These are phyloP conservation scores for Boletus pseudopeckii DNA, from an alignment of 768 basidiomycete species.

Conservation along the genomic window DNA sequence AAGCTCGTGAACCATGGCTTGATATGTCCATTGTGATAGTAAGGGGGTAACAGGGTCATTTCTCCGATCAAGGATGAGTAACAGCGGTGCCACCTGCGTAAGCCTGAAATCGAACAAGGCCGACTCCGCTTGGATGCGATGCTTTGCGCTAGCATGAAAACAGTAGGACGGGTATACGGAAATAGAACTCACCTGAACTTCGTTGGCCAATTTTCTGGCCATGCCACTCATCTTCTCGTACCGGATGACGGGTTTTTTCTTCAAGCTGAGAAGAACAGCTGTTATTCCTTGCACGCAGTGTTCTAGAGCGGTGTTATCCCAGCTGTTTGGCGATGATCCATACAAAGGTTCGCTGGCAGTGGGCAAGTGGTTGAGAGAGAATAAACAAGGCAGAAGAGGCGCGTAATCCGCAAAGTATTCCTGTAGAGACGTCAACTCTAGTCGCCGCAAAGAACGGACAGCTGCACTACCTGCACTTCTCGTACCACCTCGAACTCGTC, in stretches of 20 bases:
- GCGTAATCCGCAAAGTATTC: slow-evolving; percentile 98
- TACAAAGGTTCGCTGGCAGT: slow-evolving; percentile 62
- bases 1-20: slow-evolving; percentile 98
- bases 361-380: slow-evolving; percentile 80
- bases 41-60: slow-evolving; percentile 98
- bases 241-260: slow-evolving; percentile 92
- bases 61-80: slow-evolving; percentile 90
- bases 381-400: slow-evolving; percentile 80
- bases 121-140: slow-evolving; percentile 75
- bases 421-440: slow-evolving; percentile 38
- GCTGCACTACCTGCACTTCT: slow-evolving; percentile 81
- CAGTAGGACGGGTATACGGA: neutral
- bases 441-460: neutral
- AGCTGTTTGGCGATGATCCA: slow-evolving; percentile 66
- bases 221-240: slow-evolving; percentile 92
- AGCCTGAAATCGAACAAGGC: slow-evolving; percentile 89
- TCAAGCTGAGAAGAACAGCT: slow-evolving; percentile 87
- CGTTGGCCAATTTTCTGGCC: slow-evolving; percentile 84
- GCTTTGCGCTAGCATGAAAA: slow-evolving; percentile 41
- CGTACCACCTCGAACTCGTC: slow-evolving; percentile 96
- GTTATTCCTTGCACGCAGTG: slow-evolving; percentile 77
- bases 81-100: slow-evolving; percentile 82
- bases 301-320: slow-evolving; percentile 72
- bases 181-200: slow-evolving; percentile 63
- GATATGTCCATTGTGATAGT: slow-evolving; percentile 98